Evolutionary conservation across 257 asterid species (phyloP).

Genomic region (Mentha longifolia): DNA sequence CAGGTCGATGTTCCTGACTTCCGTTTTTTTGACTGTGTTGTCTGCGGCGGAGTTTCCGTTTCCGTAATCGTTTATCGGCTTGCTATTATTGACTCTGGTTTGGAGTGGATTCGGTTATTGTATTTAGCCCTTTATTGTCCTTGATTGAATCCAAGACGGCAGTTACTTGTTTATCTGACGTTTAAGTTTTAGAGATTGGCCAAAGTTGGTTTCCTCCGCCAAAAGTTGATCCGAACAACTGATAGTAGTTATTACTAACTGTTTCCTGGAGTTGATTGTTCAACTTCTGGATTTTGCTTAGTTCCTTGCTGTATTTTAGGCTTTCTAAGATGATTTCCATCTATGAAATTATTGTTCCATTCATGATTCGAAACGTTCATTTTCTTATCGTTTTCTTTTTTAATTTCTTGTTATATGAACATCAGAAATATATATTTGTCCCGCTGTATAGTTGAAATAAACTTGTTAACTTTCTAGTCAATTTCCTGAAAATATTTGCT

Average conservation of each 20-base stretch:
- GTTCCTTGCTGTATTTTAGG: conserved; percentile 8
- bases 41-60: conserved; percentile 8
- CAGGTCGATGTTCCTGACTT: conserved; percentile 49
- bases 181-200: conserved; percentile 3
- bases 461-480: background rate
- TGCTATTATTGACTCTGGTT: conserved; percentile 20
- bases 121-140: conserved; percentile 8
- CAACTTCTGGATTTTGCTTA: conserved; percentile 4
- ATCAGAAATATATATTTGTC: background rate
- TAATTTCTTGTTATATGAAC: background rate
- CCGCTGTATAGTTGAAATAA: background rate
- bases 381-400: background rate
- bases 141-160: conserved; percentile 34
- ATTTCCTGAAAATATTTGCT: background rate
- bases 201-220: conserved; percentile 10
- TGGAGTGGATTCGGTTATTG: conserved; percentile 13
- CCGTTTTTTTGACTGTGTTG: conserved; percentile 15
- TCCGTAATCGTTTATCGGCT: conserved; percentile 6
- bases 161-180: conserved; percentile 17
- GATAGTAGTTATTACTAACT: background rate
- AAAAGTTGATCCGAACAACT: conserved; percentile 18
- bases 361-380: conserved; percentile 3
- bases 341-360: conserved; percentile 1
- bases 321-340: background rate
- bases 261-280: conserved; percentile 20